Evolutionary conservation across 345 rosid genomes (phyloP), one percentile per base, ranked within the genome.

Genomic region (Alliaria petiolata): DNA sequence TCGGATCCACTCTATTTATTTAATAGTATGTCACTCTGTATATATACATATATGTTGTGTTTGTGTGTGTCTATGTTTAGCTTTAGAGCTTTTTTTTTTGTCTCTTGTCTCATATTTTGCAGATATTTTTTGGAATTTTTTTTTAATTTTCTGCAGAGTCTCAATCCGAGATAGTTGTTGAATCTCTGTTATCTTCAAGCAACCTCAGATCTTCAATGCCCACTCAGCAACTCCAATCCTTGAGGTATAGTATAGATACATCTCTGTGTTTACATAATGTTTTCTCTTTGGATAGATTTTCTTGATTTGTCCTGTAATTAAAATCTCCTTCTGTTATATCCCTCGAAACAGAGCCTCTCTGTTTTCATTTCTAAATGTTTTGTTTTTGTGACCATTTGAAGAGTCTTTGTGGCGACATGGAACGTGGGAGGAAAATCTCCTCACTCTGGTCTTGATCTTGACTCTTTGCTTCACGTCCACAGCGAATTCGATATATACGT

Each of bases 331-430:
- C 49, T 61, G 19, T 53, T 31, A 17, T 31, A 14, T 62, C 53
- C 6, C 8, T 61, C 4, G 45, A 64, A 57, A 38, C 60, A 56
- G 59, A 73, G 59, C 6, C 49, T 12, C 52, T 76, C 56, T 56
- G 76, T 62, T 64, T 69, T 62, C 8, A 25, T 55, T 7, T 63
- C 22, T 65, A 25, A 62, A 65, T 10, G 8, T 50, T 65, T 49
- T 57, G 6, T 31, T 40, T 57, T 59, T 81, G 39, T 14, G 13
- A 47, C 19, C 36, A 44, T 49, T 38, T 68, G 63, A 68, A 91
- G 99, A 70, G 87, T 86, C 74, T 95, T 86, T 56, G 95, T 95
- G n/a, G 91, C 93, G 1, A 95, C 99, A 70, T 95, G 99, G 99
- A 95, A 95, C 75, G 96, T 85, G 1, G 99, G 95, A 64, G 99